Percentiles rank a stretch among this genome's conserved stretches.
phyloP scores from a whole-genome alignment of 202 grass and related monocot genomes.

The Zizania palustris region DNA sequence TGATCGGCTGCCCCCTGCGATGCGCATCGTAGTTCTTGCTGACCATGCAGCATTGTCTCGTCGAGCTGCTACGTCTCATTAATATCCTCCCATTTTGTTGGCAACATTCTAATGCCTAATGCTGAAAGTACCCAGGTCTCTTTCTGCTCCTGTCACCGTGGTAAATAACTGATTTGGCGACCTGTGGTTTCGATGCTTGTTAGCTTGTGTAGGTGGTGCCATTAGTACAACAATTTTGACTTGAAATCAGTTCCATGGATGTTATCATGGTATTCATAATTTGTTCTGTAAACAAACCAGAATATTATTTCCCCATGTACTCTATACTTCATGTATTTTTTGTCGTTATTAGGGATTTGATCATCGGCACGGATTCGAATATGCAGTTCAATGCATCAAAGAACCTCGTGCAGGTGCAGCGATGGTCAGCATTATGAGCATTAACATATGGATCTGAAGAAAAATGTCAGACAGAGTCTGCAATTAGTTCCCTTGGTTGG shows the following conservation, averaged over 20 bases:
- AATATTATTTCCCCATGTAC: background rate
- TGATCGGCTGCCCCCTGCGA: background rate
- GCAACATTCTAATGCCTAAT: conserved; percentile 19
- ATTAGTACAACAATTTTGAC: conserved; percentile 53
- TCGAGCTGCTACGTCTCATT: conserved; percentile 7
- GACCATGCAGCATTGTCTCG: conserved; percentile 1
- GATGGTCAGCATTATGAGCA: background rate
- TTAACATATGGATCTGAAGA: background rate
- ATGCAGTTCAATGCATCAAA: no score
- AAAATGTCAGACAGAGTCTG: background rate
- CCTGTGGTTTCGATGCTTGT: conserved; percentile 27
- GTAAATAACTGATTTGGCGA: conserved; percentile 47
- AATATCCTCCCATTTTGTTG: conserved; percentile 6
- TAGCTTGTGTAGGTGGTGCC: conserved; percentile 41
- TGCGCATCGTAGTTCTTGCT: background rate
- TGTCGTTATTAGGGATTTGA: no score
- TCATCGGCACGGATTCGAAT: background rate
- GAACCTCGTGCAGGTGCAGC: no score
- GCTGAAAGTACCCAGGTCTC: conserved; percentile 21
- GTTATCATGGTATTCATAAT: conserved; percentile 40
- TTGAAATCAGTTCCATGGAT: conserved; percentile 14
- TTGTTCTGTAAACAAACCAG: conserved; percentile 1
- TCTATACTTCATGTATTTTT: no score
- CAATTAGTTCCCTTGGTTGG: background rate
- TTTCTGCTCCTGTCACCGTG: background rate